Percentiles rank a stretch among this genome's conserved stretches.
Conservation (phyloP, 306 rosid species). For the Cucumis sativus region Cucumber_9930_V3 NC_026661.2:5483001-5483500, state of each 20-base stretch:
- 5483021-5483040: constrained; percentile 58
- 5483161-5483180: neutral
- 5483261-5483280: too few relatives aligned
- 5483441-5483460: constrained; percentile 8
- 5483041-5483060: neutral
- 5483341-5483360: neutral
- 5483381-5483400: constrained; percentile 87
- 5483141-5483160: neutral
- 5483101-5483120: neutral
- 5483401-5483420: constrained; percentile 93
- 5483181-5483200: neutral
- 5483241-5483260: neutral
- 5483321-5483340: neutral
- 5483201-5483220: neutral
- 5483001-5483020: constrained; percentile 87
- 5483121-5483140: neutral
- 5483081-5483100: neutral
- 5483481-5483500: neutral
- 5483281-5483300: neutral
- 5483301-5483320: neutral
- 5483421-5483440: constrained; percentile 85
- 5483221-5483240: neutral
- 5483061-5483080: neutral
- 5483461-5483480: constrained; percentile 9
- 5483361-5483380: constrained; percentile 78